A percentile compares a stretch with the other conserved stretches of the same genome.
These are phyloP conservation scores for Furcasterigmium sp. DNA, from an alignment of 2,329 filamentous ascomycete species.

Conservation along the genomic window DNA sequence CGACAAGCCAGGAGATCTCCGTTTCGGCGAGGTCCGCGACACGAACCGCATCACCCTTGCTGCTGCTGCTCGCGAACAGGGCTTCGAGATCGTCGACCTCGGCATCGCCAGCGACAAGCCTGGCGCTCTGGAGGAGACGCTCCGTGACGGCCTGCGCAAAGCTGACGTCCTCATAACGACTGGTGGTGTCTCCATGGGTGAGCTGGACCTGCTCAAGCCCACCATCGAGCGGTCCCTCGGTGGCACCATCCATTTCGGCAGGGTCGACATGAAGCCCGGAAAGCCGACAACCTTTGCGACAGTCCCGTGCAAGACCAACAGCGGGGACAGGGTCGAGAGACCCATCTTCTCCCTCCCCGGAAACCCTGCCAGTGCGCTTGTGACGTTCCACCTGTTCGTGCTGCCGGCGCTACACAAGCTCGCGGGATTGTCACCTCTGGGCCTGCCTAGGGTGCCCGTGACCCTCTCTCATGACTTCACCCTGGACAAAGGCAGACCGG, in stretches of 20 bases:
- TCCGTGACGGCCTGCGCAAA: conserved; percentile 68
- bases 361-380: conserved; percentile 88
- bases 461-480: conserved; percentile 65
- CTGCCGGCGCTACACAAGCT: conserved; percentile 78
- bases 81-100: conserved; percentile 76
- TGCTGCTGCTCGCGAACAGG: conserved; percentile 67
- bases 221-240: conserved; percentile 87
- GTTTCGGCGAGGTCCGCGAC: conserved; percentile 82
- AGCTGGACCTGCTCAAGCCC: conserved; percentile 92
- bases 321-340: conserved; percentile 55
- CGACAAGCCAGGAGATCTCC: conserved; percentile 54
- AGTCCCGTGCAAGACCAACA: conserved; percentile 60
- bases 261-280: conserved; percentile 95
- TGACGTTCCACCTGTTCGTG: conserved; percentile 92
- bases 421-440: conserved; percentile 61
- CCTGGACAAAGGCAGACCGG: conserved; percentile 69
- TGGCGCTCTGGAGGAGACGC: conserved; percentile 67
- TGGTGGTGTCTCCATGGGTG: conserved; percentile 95
- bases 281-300: conserved; percentile 98
- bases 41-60: conserved; percentile 87
- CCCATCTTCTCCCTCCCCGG: conserved; percentile 87
- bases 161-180: conserved; percentile 86
- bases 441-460: conserved; percentile 69
- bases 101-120: conserved; percentile 77
- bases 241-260: conserved; percentile 92